A percentile compares a stretch with the other conserved stretches of the same genome.
phyloP scores from a whole-genome alignment of 2,329 filamentous ascomycete genomes.

The Pezicula radicicola region DNA sequence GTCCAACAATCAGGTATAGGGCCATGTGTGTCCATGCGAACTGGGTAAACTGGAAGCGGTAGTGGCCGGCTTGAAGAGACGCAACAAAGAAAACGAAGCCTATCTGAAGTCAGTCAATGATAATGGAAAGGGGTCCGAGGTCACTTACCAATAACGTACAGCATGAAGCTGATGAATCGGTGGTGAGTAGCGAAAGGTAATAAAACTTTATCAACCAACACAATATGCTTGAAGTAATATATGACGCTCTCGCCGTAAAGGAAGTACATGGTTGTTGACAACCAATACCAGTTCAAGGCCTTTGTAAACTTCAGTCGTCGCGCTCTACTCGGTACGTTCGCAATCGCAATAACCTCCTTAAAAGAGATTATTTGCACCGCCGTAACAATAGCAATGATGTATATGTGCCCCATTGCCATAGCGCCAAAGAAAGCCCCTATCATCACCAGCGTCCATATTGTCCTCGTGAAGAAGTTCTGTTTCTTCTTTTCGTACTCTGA shows the following conservation, averaged over 20 bases:
- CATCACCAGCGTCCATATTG: slow-evolving; percentile 98
- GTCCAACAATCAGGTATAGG: slow-evolving; percentile 93
- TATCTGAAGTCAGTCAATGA: slow-evolving; percentile 36
- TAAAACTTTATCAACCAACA: slow-evolving; percentile 89
- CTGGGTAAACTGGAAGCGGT: slow-evolving; percentile 98
- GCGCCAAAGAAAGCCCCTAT: slow-evolving; percentile 87
- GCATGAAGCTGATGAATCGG: slow-evolving; percentile 96
- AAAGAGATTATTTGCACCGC: slow-evolving; percentile 95
- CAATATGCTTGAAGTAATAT: slow-evolving; percentile 99
- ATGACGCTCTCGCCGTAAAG: slow-evolving; percentile 98
- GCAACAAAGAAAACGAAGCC: slow-evolving; percentile 98
- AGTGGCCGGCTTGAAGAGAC: slow-evolving; percentile 91
- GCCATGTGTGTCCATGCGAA: slow-evolving; percentile 99
- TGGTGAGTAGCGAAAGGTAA: slow-evolving; percentile 95
- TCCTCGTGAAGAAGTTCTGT: slow-evolving; percentile 92
- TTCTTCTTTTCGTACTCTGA: slow-evolving; percentile 98
- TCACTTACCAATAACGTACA: slow-evolving; percentile 87
- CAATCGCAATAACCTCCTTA: slow-evolving; percentile 98
- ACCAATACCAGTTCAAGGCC: slow-evolving; percentile 97
- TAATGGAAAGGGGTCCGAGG: neutral
- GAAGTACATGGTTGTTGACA: slow-evolving; percentile 99
- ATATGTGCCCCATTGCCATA: slow-evolving; percentile 95
- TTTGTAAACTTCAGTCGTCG: slow-evolving; percentile 92
- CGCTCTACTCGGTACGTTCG: slow-evolving; percentile 88
- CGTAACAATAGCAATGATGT: slow-evolving; percentile 91